A percentile compares a stretch with the other conserved stretches of the same genome.
Conservation (phyloP, 169 alveolate species). For the Ichthyophthirius multifiliis region DNA sequence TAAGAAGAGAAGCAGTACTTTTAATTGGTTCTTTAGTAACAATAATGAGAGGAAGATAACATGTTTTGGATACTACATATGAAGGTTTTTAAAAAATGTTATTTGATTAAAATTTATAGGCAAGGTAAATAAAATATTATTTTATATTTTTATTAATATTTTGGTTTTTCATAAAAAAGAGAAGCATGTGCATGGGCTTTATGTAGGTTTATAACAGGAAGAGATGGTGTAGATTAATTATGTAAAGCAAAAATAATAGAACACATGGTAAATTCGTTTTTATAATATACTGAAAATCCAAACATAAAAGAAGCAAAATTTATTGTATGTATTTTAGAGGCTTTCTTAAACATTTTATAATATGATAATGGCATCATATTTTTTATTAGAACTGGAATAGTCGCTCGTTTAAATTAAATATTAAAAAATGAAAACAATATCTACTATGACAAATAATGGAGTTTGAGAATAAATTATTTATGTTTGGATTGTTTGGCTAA, state of each 20-base stretch:
- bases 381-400: slow-evolving; percentile 51
- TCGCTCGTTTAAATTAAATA: slow-evolving; percentile 33
- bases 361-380: slow-evolving; percentile 67
- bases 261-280: slow-evolving; percentile 53
- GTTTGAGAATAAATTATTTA: slow-evolving; percentile 45
- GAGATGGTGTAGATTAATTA: slow-evolving; percentile 63
- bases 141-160: background rate
- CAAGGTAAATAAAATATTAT: background rate
- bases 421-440: slow-evolving; percentile 12
- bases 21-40: slow-evolving; percentile 55
- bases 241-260: slow-evolving; percentile 45
- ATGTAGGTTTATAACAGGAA: slow-evolving; percentile 45
- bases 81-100: slow-evolving; percentile 47
- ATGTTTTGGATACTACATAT: slow-evolving; percentile 42
- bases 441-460: slow-evolving; percentile 18
- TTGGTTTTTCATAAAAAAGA: slow-evolving; percentile 1
- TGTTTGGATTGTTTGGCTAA: slow-evolving; percentile 53
- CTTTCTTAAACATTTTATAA: slow-evolving; percentile 46
- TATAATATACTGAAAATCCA: slow-evolving; percentile 41
- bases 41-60: slow-evolving; percentile 62
- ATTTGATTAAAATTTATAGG: slow-evolving; percentile 49
- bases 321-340: slow-evolving; percentile 54
- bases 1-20: slow-evolving; percentile 66
- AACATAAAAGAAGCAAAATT: slow-evolving; percentile 41
- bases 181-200: slow-evolving; percentile 65